A percentile compares a stretch with the other conserved stretches of the same genome.
Evolutionary conservation across 2,329 filamentous ascomycete species (phyloP).

Genomic region (Huntiella moniliformis): DNA sequence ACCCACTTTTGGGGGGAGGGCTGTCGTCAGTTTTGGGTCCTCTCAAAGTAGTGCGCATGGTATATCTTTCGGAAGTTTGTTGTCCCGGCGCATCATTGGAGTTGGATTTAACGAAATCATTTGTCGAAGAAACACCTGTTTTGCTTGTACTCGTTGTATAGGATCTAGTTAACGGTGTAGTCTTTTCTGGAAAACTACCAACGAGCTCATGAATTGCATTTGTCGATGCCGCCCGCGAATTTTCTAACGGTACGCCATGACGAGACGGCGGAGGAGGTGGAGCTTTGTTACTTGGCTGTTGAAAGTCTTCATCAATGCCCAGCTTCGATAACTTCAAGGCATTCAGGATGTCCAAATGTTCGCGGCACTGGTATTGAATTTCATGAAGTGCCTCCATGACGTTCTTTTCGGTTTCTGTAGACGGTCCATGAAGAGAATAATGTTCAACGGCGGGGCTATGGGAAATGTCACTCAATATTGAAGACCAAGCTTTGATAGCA

Average conservation of each 20-base stretch:
- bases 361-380: constrained; percentile 81
- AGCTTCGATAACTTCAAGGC: constrained; percentile 51
- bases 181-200: no score
- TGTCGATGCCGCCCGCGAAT: no score
- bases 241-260: neutral
- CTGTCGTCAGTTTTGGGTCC: constrained; percentile 28
- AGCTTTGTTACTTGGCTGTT: neutral
- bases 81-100: neutral
- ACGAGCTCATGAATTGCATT: no score
- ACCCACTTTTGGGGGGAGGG: constrained; percentile 18
- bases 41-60: constrained; percentile 42
- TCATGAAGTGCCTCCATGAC: constrained; percentile 63
- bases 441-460: constrained; percentile 16
- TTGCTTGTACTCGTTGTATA: no score
- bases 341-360: constrained; percentile 74
- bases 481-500: constrained; percentile 69
- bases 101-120: neutral
- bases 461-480: neutral
- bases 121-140: neutral
- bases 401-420: constrained; percentile 66
- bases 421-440: constrained; percentile 47
- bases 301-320: neutral
- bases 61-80: constrained; percentile 39
- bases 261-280: neutral
- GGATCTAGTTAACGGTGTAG: no score